Evolutionary conservation across 2,329 filamentous ascomycete genomes (phyloP), one percentile per base, ranked within the genome.

Genomic region (Apiospora aurea): DNA sequence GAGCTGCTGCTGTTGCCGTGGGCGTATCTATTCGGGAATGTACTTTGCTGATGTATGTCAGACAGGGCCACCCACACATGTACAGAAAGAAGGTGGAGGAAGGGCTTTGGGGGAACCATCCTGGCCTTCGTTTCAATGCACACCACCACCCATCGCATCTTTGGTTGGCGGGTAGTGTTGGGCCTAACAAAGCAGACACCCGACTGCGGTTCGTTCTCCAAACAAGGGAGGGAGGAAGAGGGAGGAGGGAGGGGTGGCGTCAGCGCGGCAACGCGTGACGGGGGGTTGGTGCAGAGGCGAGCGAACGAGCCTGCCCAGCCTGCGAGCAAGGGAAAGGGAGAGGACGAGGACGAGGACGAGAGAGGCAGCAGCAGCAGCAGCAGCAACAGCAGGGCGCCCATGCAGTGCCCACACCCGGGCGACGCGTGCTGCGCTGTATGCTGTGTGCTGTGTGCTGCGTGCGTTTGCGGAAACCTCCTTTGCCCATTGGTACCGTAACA

Each of bases 191-290:
- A 38, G 57, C 57, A 64, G 57, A 64, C 57, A 64, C 57, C 57
- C 57, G 57, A 64, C 57, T 64, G 57, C 57, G 57, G 57, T 64
- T 64, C 57, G 21, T 64, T 64, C 57, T 64, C 57, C 34, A 64
- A 64, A 64, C 57, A 64, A 64, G 57, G 57, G 57, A 64, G 53
- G 53, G 10, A 1, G 21, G 47, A 1, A 7, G 47, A 51, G 47
- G 7, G 53, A n/a, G 29, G 29, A 61, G 29, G 29, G 29, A 8
- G 18, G 34, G 57, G 57, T 61, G 57, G 57, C 41, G 57, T 64
- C 57, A 64, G 16, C 57, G 57, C 57, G 57, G 34, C 57, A 64
- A 64, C n/a, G 34, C 57, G 29, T 41, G 57, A 64, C 57, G 57
- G 34, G 57, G 57, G 57, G 57, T 41, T 64, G 34, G 57, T 24